Base-by-base conservation (phyloP, 2,329 filamentous ascomycete species). In the Colletotrichum sp. region DNA sequence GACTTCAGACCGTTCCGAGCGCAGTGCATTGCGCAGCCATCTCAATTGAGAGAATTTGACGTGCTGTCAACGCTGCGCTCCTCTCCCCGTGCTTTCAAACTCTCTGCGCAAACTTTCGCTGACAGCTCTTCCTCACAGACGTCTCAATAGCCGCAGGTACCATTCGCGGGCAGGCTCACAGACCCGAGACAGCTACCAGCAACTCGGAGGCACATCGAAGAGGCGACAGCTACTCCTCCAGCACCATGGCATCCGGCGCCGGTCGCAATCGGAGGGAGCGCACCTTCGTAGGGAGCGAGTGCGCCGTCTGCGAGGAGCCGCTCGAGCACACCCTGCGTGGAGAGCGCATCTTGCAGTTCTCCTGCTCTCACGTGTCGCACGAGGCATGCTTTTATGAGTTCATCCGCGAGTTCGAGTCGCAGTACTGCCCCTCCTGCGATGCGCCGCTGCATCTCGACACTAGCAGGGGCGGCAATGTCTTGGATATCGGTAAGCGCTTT, bases 301-400 rank as follows among this genome's bases (percentile, higher is more conserved):
- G 97, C 86, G 95, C 96, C 67, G 96, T 98, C 18, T 99, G 97
- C 83, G 97, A 99, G 84, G 97, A 99, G 86, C 96, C 96, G 4
- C 87, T 99, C 77, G 97, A 99, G 85, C 96, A 99, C 84, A 99
- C 96, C 5, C 90, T 99, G 63, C 94, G 95, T 67, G 97, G 97
- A 75, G 97, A 99, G 87, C 93, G 96, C 79, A 96, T 99, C 77
- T 89, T 99, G 70, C 97, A 99, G 83, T 97, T 99, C 81, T 98
- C 96, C 7, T 99, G 97, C 85, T 92, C 93, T n/a, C 97, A 99
- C 85, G 96, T 99, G 76, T 96, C 96, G 13, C 97, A 99, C 83
- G 97, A 99, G 85, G 97, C 96, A 43, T 99, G 97, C 86, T 99
- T 99, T 83, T 99, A 99, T 86, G 97, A 99, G 85, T 98, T 98